Evolutionary conservation across 345 rosid species (phyloP), one percentile per base, ranked within the genome.

Genomic region (Dimocarpus longan): DNA sequence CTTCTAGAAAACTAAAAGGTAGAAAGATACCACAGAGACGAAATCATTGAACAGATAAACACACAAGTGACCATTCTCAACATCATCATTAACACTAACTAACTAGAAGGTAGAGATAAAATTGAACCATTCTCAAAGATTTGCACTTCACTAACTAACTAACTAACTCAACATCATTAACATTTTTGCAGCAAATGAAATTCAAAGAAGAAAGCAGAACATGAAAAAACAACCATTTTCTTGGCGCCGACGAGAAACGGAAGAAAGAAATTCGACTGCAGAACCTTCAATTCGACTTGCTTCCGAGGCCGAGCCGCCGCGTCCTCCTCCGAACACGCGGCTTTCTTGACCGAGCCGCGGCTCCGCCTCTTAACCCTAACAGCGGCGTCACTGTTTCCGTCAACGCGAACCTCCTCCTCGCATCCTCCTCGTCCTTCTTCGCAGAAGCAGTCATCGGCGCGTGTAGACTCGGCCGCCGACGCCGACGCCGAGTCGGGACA

Each of bases 161-260:
- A 68, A 37, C n/a, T 16, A 54, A 7, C 39, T 16, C 10, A 1
- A 79, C 1, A 26, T 12, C 8, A 24, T 0, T 22, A 28, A 84
- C 40, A 46, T 32, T 54, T 10, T 46, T 62, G 18, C 21, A 62
- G 3, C 32, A 2, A 8, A 15, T 71, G 19, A 22, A 54, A 54
- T 5, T 54, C 48, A 66, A 59, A 5, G 57, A 12, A 40, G 13
- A 10, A 8, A 68, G 0, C 8, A 13, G 18, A 52, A 59, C 11
- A 40, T 4, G 32, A 74, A 46, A 67, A 74, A 63, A n/a, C 7
- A 79, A 93, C 98, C 91, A 88, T 71, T 82, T 84, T 92, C 80
- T 92, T 89, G 22, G 97, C 89, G 15, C 91, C 90, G 39, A 82
- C 86, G 5, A 95, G 94, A 74, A 95, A 95, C 13, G 98, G 97